These are phyloP conservation scores for Fusarium humuli DNA, from an alignment of 2,329 filamentous ascomycete species.

Conservation along the genomic window DNA sequence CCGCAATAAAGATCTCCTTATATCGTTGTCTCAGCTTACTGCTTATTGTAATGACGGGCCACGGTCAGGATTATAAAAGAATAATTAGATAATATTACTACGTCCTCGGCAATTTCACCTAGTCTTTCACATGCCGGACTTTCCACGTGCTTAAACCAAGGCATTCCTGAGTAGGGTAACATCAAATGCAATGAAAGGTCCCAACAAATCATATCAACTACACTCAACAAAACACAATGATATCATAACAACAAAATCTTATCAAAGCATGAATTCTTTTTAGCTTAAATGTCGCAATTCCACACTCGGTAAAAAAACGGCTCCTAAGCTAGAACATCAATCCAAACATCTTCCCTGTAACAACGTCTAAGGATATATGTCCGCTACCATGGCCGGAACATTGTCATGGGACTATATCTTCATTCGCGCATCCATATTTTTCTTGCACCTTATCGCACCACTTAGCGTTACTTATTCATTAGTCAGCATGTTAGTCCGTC, in stretches of 20 bases:
- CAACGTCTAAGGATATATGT: background rate
- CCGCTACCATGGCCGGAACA: conserved; percentile 4
- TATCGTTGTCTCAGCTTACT: background rate
- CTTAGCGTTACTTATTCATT: conserved; percentile 60
- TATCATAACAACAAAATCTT: background rate
- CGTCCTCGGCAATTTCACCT: background rate
- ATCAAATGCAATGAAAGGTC: background rate
- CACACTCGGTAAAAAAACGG: background rate
- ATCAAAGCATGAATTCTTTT: background rate
- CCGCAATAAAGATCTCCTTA: background rate
- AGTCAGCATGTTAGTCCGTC: conserved; percentile 41
- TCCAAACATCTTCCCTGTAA: background rate
- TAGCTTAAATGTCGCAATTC: background rate
- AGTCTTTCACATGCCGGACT: conserved; percentile 6
- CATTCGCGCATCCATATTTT: conserved; percentile 61
- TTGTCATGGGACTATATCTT: conserved; percentile 45
- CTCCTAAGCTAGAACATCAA: background rate
- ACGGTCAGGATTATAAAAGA: background rate
- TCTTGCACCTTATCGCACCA: conserved; percentile 62
- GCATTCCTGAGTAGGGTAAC: background rate
- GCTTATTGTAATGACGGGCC: background rate
- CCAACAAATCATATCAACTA: conserved; percentile 10
- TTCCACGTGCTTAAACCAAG: background rate
- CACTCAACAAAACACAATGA: conserved; percentile 7
- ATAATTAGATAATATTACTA: conserved; percentile 2